A percentile compares a stretch with the other conserved stretches of the same genome.
Conservation (phyloP, 2,329 filamentous ascomycete genomes). For the Alternaria sp. region DNA sequence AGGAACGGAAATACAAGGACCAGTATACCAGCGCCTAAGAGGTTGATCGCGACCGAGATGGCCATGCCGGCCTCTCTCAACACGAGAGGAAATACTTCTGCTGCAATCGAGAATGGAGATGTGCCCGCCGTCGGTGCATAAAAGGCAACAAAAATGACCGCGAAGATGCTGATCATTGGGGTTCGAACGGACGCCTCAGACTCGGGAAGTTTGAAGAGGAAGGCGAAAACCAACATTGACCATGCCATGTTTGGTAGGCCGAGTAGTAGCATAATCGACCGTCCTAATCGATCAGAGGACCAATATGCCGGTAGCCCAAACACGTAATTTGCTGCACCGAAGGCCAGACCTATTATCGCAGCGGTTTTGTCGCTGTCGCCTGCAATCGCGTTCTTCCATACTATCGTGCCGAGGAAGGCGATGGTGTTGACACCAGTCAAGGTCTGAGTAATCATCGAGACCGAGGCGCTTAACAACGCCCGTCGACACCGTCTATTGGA, state of each 20-base stretch:
- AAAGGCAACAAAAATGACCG: conserved; percentile 29
- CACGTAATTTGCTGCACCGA: conserved; percentile 31
- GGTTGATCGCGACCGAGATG: conserved; percentile 51
- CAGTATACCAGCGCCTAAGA: conserved; percentile 51
- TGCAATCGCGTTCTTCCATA: conserved; percentile 22
- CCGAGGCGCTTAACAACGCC: conserved; percentile 26
- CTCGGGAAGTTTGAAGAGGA: conserved; percentile 28
- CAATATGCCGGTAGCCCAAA: conserved; percentile 34
- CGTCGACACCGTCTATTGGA: conserved; percentile 30
- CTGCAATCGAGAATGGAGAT: conserved; percentile 34
- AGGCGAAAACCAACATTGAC: conserved; percentile 35
- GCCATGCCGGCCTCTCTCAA: conserved; percentile 38
- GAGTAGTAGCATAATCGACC: conserved; percentile 30
- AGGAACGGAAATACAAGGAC: conserved; percentile 51
- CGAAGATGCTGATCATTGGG: conserved; percentile 28
- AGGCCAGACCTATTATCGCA: conserved; percentile 31
- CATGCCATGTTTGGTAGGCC: conserved; percentile 38
- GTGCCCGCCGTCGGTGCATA: conserved; percentile 37
- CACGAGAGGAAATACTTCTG: conserved; percentile 35
- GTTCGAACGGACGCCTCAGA: conserved; percentile 14
- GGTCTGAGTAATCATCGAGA: conserved; percentile 32
- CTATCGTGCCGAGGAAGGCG: conserved; percentile 29
- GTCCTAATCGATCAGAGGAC: conserved; percentile 31
- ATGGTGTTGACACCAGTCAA: conserved; percentile 27
- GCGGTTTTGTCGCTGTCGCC: conserved; percentile 15